Evolutionary conservation across 73 alveolate genomes (phyloP).

Genomic region (Uronychia setigera): DNA sequence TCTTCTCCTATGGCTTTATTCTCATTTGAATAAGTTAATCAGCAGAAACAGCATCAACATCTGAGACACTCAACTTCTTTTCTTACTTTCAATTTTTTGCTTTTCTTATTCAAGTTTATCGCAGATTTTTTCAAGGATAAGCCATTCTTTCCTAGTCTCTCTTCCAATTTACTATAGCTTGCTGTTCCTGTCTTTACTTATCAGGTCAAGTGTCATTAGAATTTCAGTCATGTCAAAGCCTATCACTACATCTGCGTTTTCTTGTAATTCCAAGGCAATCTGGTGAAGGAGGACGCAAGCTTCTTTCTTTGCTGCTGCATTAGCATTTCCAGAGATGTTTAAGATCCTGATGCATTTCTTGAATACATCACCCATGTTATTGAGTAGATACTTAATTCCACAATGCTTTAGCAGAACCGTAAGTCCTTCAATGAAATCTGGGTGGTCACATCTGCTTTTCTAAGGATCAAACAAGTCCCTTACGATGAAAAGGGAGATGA

Average conservation of each 20-base stretch:
- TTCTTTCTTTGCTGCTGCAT: conserved; percentile 25
- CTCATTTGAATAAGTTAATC: neutral
- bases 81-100: neutral
- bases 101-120: neutral
- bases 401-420: conserved; percentile 7
- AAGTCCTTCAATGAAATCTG: conserved; percentile 31
- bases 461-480: neutral
- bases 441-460: conserved; percentile 37
- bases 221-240: conserved; percentile 25
- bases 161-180: conserved; percentile 42
- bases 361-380: conserved; percentile 33
- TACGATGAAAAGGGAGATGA: conserved; percentile 33
- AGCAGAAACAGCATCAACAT: neutral
- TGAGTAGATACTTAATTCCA: conserved; percentile 22
- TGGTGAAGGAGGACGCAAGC: conserved; percentile 38
- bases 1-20: neutral
- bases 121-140: neutral
- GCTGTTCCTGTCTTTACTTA: conserved; percentile 26
- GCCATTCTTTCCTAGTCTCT: conserved; percentile 50
- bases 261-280: neutral
- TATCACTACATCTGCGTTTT: conserved; percentile 25
- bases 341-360: conserved; percentile 33
- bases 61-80: too few relatives aligned
- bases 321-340: conserved; percentile 16
- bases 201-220: conserved; percentile 6